A percentile compares a stretch with the other conserved stretches of the same genome.
Evolutionary conservation across 208 protist genomes (phyloP).

Genomic region (Acanthamoeba sp.): DNA sequence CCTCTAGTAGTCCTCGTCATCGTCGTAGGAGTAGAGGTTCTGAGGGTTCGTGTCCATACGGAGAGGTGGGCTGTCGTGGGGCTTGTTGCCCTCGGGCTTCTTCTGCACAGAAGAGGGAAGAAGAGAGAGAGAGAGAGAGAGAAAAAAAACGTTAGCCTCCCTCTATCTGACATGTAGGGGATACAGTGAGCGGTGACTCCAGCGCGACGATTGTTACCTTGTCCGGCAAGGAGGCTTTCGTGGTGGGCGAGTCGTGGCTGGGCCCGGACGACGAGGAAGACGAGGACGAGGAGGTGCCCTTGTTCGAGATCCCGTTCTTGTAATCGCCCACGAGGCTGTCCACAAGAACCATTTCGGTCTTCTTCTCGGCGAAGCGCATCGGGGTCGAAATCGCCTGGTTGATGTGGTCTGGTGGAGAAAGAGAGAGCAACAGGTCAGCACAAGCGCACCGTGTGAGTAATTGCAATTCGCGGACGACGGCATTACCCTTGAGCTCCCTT

Average conservation of each 20-base stretch:
- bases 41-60: neutral
- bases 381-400: neutral
- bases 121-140: too few species aligned
- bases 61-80: neutral
- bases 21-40: neutral
- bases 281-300: neutral
- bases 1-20: neutral
- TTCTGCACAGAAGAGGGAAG: neutral
- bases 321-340: slow-evolving; percentile 34
- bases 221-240: neutral
- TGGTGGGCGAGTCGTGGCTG: neutral
- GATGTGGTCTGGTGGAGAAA: neutral
- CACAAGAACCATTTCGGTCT: neutral
- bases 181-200: too few species aligned
- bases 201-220: too few species aligned
- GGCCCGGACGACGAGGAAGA: neutral
- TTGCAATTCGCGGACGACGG: neutral
- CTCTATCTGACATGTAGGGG: too few species aligned
- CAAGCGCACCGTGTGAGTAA: neutral
- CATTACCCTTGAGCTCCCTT: slow-evolving; percentile 13
- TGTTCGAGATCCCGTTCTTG: neutral
- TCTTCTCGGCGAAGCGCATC: slow-evolving; percentile 42
- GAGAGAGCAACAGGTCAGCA: neutral
- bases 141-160: too few species aligned
- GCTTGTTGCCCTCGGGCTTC: neutral